phyloP scores from a whole-genome alignment of 495 filamentous ascomycete genomes.

The Terfezia boudieri region DNA sequence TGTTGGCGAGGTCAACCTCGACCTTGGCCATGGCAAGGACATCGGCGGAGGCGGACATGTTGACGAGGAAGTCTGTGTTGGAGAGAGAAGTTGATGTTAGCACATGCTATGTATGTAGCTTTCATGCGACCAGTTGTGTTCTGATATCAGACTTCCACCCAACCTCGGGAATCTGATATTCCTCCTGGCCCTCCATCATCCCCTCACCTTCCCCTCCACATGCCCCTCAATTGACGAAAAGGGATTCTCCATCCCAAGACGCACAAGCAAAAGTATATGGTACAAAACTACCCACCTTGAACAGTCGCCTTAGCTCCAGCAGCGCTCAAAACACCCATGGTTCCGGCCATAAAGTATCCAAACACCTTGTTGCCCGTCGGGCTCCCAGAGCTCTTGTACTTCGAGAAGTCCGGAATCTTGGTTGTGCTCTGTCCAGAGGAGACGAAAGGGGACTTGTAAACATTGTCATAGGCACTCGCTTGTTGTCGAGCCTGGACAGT shows the following conservation, averaged over 20 bases:
- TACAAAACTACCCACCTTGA: slow-evolving; percentile 42
- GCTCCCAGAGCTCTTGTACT: slow-evolving; percentile 51
- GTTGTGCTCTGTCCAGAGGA: slow-evolving; percentile 23
- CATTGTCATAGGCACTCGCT: neutral
- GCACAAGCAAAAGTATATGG: neutral
- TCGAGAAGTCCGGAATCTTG: slow-evolving; percentile 72
- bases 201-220: neutral
- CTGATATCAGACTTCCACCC: no score
- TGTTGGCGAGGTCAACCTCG: slow-evolving; percentile 73
- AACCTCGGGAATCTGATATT: no score
- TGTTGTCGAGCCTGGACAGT: neutral
- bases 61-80: slow-evolving; percentile 88
- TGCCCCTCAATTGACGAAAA: neutral
- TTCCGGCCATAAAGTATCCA: slow-evolving; percentile 94
- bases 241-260: neutral
- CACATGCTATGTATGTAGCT: neutral
- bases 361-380: slow-evolving; percentile 59
- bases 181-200: no score
- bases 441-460: slow-evolving; percentile 18
- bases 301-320: slow-evolving; percentile 92
- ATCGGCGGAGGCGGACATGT: slow-evolving; percentile 98
- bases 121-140: no score
- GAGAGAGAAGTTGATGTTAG: neutral
- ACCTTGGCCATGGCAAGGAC: slow-evolving; percentile 99
- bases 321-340: slow-evolving; percentile 72